Evolutionary conservation across 495 filamentous ascomycete species (phyloP).

Genomic region (Pseudotulostoma volvatum): DNA sequence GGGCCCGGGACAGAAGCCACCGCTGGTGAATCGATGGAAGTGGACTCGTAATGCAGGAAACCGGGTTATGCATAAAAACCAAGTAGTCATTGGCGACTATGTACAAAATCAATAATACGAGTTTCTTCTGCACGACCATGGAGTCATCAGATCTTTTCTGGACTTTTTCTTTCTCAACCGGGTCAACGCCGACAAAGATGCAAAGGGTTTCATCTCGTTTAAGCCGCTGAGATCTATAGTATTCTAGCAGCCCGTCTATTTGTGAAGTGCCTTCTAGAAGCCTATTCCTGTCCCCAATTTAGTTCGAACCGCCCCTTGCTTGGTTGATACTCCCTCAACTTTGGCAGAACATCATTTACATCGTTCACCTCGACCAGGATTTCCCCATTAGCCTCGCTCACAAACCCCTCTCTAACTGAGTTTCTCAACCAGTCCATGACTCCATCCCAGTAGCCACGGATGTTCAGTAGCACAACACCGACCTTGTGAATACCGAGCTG

Average conservation of each 20-base stretch:
- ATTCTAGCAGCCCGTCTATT: too few relatives aligned
- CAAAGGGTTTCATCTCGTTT: conserved; percentile 1
- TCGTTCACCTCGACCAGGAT: conserved; percentile 65
- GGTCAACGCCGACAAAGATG: too few relatives aligned
- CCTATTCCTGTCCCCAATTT: conserved; percentile 61
- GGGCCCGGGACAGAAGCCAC: conserved; percentile 47
- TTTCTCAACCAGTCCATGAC: conserved; percentile 67
- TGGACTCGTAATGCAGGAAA: conserved; percentile 42
- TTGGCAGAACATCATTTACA: conserved; percentile 53
- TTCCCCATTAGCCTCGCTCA: conserved; percentile 44
- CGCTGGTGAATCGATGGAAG: conserved; percentile 63
- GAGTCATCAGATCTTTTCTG: too few relatives aligned
- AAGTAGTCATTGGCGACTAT: too few relatives aligned
- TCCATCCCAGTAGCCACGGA: conserved; percentile 83
- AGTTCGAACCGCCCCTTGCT: conserved; percentile 59
- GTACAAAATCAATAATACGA: too few relatives aligned
- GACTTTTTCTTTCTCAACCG: too few relatives aligned
- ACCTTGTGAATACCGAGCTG: conserved; percentile 83
- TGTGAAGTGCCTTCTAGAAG: too few relatives aligned
- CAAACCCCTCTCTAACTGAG: conserved; percentile 61
- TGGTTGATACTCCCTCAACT: conserved; percentile 56
- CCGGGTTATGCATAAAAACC: conserved; percentile 15
- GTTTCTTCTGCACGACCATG: too few relatives aligned
- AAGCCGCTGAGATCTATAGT: neutral
- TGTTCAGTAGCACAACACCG: conserved; percentile 68